Evolutionary conservation across 2,329 filamentous ascomycete genomes (phyloP).

Genomic region (Biscogniauxia marginata): DNA sequence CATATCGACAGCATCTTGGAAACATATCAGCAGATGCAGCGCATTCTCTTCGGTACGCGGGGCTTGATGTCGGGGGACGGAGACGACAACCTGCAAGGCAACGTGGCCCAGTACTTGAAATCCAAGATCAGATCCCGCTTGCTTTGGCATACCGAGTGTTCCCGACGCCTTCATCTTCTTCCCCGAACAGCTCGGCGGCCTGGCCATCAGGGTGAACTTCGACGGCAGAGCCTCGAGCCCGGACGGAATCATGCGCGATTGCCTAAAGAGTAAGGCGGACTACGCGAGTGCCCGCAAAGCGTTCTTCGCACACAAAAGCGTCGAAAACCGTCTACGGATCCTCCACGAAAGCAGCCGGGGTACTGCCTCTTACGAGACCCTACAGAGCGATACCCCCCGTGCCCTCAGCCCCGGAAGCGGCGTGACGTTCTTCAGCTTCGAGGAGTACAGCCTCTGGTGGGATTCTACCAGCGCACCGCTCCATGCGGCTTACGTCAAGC

Average conservation of each 20-base stretch:
- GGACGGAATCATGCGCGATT: slow-evolving; percentile 5
- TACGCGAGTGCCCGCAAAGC: slow-evolving; percentile 28
- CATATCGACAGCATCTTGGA: slow-evolving; percentile 44
- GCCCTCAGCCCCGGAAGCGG: slow-evolving; percentile 10
- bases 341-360: background rate
- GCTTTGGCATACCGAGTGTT: slow-evolving; percentile 37
- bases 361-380: background rate
- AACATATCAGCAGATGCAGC: slow-evolving; percentile 42
- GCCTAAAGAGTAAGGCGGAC: background rate
- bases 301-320: background rate
- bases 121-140: slow-evolving; percentile 35
- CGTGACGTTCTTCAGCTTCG: slow-evolving; percentile 34
- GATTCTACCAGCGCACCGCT: slow-evolving; percentile 25
- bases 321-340: background rate
- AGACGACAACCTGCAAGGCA: slow-evolving; percentile 13
- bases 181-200: slow-evolving; percentile 44
- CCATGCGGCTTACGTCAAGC: slow-evolving; percentile 19
- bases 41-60: slow-evolving; percentile 37
- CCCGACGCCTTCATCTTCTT: slow-evolving; percentile 48
- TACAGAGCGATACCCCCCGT: background rate
- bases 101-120: slow-evolving; percentile 32
- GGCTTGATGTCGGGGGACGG: slow-evolving; percentile 2
- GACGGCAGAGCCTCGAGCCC: background rate
- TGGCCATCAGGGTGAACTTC: slow-evolving; percentile 35
- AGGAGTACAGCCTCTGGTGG: slow-evolving; percentile 35